These are phyloP conservation scores for Gyromitra esculenta DNA, from an alignment of 2,329 filamentous ascomycete species.

Conservation along the genomic window DNA sequence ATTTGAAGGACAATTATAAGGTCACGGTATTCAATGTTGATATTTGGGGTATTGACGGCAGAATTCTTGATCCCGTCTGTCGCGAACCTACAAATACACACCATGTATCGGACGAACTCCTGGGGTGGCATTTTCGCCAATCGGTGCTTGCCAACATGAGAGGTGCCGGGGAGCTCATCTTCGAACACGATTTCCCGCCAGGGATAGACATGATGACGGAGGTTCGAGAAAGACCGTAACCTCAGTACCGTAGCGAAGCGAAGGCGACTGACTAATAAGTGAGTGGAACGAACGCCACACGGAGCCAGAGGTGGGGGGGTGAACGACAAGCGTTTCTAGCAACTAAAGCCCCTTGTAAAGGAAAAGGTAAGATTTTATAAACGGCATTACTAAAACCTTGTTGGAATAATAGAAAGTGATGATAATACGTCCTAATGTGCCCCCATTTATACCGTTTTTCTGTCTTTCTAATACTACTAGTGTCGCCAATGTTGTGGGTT, in stretches of 20 bases:
- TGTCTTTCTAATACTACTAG: too few relatives aligned
- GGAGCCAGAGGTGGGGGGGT: slow-evolving; percentile 14
- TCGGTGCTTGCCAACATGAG: background rate
- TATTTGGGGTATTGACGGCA: background rate
- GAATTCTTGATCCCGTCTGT: slow-evolving; percentile 6
- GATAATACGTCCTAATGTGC: too few relatives aligned
- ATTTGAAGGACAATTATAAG: slow-evolving; percentile 13
- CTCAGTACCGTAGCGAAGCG: background rate
- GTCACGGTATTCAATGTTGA: background rate
- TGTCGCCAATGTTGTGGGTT: too few relatives aligned
- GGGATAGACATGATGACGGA: slow-evolving; percentile 57
- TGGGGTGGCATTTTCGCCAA: slow-evolving; percentile 29
- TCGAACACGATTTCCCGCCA: slow-evolving; percentile 55
- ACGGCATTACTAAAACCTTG: too few relatives aligned
- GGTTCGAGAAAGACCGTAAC: slow-evolving; percentile 49
- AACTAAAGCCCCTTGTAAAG: slow-evolving; percentile 5
- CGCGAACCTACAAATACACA: slow-evolving; percentile 18
- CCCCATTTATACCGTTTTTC: too few relatives aligned
- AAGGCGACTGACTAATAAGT: background rate
- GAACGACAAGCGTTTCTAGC: slow-evolving; percentile 10
- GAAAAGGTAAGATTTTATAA: slow-evolving; percentile 2
- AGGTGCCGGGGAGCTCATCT: slow-evolving; percentile 33
- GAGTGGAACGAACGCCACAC: slow-evolving; percentile 7
- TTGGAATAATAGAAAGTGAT: too few relatives aligned
- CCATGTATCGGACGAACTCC: slow-evolving; percentile 22